These are phyloP conservation scores for Colletotrichum sp. DNA, from an alignment of 2,329 filamentous ascomycete species.

Conservation along the genomic window DNA sequence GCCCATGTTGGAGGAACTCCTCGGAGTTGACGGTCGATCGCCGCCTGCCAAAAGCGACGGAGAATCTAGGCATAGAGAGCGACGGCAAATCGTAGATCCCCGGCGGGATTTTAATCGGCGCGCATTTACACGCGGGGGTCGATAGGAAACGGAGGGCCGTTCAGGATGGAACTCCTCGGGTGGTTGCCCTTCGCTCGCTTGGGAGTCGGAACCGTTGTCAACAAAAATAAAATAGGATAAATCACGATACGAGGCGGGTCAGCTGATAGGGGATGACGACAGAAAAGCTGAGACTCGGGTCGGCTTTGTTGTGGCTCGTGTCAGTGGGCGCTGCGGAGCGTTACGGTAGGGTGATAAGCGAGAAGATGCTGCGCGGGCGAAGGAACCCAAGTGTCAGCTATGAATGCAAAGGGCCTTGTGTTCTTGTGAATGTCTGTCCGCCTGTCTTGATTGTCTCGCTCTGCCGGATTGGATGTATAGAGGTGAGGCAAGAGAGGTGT, in stretches of 20 bases:
- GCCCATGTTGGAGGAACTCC: slow-evolving; percentile 57
- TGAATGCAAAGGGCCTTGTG: not conserved
- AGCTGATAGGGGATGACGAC: slow-evolving; percentile 20
- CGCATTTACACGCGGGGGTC: not conserved
- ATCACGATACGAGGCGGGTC: slow-evolving; percentile 19
- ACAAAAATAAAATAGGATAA: not conserved
- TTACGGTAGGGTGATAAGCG: slow-evolving; percentile 1
- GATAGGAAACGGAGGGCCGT: not conserved
- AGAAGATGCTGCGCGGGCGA: slow-evolving; percentile 5
- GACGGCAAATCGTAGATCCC: slow-evolving; percentile 25
- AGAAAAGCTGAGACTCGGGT: slow-evolving; percentile 17
- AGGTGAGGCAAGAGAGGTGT: not conserved
- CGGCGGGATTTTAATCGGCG: not conserved
- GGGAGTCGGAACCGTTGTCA: not conserved
- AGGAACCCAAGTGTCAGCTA: slow-evolving; percentile 7
- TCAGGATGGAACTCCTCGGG: not conserved
- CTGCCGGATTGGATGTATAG: not conserved
- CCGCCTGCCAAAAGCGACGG: slow-evolving; percentile 63
- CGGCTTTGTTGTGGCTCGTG: slow-evolving; percentile 19
- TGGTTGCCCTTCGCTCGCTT: not conserved
- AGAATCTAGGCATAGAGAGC: slow-evolving; percentile 67
- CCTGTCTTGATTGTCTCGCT: not conserved
- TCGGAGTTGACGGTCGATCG: slow-evolving; percentile 62
- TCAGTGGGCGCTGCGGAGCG: slow-evolving; percentile 14
- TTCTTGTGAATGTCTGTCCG: not conserved